These are phyloP conservation scores for Septoria petroselini DNA, from an alignment of 2,329 filamentous ascomycete species.

Conservation along the genomic window DNA sequence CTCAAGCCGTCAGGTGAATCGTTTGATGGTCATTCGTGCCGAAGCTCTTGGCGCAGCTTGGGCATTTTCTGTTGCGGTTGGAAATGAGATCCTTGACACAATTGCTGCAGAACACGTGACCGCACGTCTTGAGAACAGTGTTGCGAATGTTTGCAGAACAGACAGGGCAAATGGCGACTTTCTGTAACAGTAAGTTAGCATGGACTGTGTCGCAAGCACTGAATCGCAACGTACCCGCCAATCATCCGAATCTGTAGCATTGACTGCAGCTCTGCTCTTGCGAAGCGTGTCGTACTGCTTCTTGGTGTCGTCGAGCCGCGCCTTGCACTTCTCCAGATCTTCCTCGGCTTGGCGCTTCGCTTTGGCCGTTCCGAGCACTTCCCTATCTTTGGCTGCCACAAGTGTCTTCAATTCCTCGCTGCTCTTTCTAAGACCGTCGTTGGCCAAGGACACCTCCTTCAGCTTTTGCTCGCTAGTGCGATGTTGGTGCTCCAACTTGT, in stretches of 20 bases:
- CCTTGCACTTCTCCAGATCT: slow-evolving; percentile 76
- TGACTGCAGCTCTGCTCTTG: slow-evolving; percentile 65
- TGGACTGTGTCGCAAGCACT: not conserved
- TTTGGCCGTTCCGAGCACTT: slow-evolving; percentile 61
- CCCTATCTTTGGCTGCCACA: slow-evolving; percentile 72
- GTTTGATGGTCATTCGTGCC: slow-evolving; percentile 85
- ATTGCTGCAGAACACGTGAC: slow-evolving; percentile 86
- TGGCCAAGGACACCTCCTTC: slow-evolving; percentile 65
- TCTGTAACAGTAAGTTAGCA: slow-evolving; percentile 38
- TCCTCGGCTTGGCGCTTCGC: slow-evolving; percentile 59
- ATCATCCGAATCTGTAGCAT: slow-evolving; percentile 75
- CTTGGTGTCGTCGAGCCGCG: slow-evolving; percentile 71
- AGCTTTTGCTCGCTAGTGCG: slow-evolving; percentile 70
- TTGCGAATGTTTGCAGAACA: slow-evolving; percentile 94
- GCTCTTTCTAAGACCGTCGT: slow-evolving; percentile 72
- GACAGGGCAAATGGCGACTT: slow-evolving; percentile 81
- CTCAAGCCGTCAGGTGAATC: slow-evolving; percentile 35
- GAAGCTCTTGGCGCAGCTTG: slow-evolving; percentile 88
- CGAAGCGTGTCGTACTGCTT: slow-evolving; percentile 86
- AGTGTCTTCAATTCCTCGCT: slow-evolving; percentile 71
- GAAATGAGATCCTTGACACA: slow-evolving; percentile 87
- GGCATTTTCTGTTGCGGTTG: slow-evolving; percentile 91
- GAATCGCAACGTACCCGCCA: slow-evolving; percentile 66
- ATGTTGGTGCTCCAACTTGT: slow-evolving; percentile 66
- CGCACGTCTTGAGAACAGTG: slow-evolving; percentile 87